Evolutionary conservation across 2,329 filamentous ascomycete genomes (phyloP).

Genomic region (Cadophora gregata): DNA sequence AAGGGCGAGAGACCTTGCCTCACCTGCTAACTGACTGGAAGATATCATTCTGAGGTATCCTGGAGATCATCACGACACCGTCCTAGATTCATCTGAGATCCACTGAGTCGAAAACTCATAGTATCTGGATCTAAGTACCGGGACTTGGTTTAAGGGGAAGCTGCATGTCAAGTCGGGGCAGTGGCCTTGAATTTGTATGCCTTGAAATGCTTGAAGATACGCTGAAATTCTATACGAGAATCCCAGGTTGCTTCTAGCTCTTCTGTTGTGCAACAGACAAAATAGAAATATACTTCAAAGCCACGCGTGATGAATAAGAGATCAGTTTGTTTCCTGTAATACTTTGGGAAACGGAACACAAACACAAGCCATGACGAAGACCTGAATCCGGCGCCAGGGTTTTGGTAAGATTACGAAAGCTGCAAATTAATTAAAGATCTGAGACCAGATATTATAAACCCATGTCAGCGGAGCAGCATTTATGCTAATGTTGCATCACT

Average conservation of each 20-base stretch:
- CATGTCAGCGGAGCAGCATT: background rate
- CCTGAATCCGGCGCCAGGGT: background rate
- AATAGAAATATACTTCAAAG: background rate
- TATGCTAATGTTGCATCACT: background rate
- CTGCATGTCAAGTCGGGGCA: background rate
- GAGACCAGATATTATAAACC: background rate
- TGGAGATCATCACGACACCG: background rate
- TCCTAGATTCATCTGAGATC: background rate
- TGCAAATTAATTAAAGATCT: background rate
- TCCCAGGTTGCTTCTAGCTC: background rate
- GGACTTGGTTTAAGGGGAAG: background rate
- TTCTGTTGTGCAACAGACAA: background rate
- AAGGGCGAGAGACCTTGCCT: background rate
- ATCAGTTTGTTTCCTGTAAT: background rate
- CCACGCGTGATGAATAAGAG: background rate
- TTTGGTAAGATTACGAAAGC: background rate
- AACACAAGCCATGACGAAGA: background rate
- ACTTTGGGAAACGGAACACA: too few species aligned
- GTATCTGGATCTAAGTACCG: background rate
- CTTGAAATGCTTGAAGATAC: too few species aligned
- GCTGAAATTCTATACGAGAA: background rate
- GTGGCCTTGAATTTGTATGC: background rate
- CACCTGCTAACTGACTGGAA: background rate
- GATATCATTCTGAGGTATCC: background rate
- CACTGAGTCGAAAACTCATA: background rate